phyloP scores from a whole-genome alignment of 2,329 filamentous ascomycete genomes.

The Davidsoniella virescens region DNA sequence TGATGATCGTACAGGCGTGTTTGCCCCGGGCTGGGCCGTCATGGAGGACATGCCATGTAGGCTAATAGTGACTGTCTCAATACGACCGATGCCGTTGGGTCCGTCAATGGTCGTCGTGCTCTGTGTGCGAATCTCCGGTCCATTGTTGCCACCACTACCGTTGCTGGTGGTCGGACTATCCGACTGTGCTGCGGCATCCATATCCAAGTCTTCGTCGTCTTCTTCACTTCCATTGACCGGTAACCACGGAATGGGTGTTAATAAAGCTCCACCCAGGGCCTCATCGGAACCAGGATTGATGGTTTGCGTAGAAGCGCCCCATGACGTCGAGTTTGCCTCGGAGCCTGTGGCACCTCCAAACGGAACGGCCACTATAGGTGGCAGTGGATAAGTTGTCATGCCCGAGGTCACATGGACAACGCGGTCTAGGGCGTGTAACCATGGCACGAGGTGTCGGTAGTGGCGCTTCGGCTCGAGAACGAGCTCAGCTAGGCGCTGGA shows the following conservation, averaged over 20 bases:
- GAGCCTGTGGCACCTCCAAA: slow-evolving; percentile 35
- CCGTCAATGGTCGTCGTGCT: slow-evolving; percentile 68
- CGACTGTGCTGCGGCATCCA: slow-evolving; percentile 4
- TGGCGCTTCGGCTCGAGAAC: slow-evolving; percentile 59
- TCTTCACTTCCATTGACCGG: slow-evolving; percentile 23
- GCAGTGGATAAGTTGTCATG: slow-evolving; percentile 67
- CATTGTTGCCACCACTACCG: slow-evolving; percentile 4
- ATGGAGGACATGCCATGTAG: slow-evolving; percentile 51
- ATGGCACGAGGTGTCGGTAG: slow-evolving; percentile 68
- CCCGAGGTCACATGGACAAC: slow-evolving; percentile 80
- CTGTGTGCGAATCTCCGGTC: slow-evolving; percentile 48
- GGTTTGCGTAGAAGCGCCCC: slow-evolving; percentile 30
- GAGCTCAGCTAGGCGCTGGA: slow-evolving; percentile 83
- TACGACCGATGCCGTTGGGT: slow-evolving; percentile 59
- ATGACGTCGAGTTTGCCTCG: slow-evolving; percentile 22
- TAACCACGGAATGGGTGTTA: slow-evolving; percentile 92
- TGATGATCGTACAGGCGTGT: slow-evolving; percentile 13
- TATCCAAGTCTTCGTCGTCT: slow-evolving; percentile 13
- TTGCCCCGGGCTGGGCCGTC: neutral
- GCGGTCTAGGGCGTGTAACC: slow-evolving; percentile 79
- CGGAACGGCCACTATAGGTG: slow-evolving; percentile 38
- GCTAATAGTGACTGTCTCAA: slow-evolving; percentile 66
- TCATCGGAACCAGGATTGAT: slow-evolving; percentile 63
- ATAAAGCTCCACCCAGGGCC: slow-evolving; percentile 69
- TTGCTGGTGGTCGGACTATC: slow-evolving; percentile 1